These are phyloP conservation scores for Cardamine resedifolia DNA, from an alignment of 345 rosid genomes.

Conservation along the genomic window DNA sequence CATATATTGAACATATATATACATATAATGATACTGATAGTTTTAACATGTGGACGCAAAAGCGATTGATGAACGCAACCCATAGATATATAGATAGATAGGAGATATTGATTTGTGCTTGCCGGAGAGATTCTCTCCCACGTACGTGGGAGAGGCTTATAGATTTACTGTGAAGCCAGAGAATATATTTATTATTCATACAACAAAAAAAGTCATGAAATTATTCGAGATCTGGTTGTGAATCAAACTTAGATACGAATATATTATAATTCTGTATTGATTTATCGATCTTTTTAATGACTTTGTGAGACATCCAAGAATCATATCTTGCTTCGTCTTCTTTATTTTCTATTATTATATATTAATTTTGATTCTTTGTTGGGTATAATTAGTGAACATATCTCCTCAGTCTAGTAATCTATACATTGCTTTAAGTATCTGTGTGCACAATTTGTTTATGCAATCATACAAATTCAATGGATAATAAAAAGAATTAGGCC, in stretches of 20 bases:
- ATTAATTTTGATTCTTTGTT: conserved; percentile 18
- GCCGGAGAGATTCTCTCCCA: conserved; percentile 37
- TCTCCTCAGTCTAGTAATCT: conserved; percentile 8
- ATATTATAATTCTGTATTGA: conserved; percentile 30
- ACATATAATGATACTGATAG: conserved; percentile 14
- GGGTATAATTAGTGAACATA: conserved; percentile 19
- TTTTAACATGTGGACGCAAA: conserved; percentile 19
- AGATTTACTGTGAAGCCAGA: conserved; percentile 14
- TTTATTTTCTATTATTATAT: neutral
- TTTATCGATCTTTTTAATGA: conserved; percentile 26
- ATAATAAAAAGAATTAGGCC: neutral
- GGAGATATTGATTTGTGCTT: conserved; percentile 31
- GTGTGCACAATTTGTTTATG: conserved; percentile 12
- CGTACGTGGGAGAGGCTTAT: conserved; percentile 31
- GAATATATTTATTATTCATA: conserved; percentile 18
- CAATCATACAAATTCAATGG: neutral
- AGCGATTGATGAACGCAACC: conserved; percentile 24
- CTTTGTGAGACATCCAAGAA: conserved; percentile 36
- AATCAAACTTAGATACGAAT: conserved; percentile 37
- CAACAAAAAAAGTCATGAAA: conserved; percentile 28
- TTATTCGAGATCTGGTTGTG: conserved; percentile 33
- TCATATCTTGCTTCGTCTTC: conserved; percentile 32
- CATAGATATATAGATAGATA: conserved; percentile 14
- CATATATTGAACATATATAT: neutral
- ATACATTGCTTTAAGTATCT: neutral